Conservation (phyloP, 2,329 filamentous ascomycete species). For the Epichloe coenophiala region DNA sequence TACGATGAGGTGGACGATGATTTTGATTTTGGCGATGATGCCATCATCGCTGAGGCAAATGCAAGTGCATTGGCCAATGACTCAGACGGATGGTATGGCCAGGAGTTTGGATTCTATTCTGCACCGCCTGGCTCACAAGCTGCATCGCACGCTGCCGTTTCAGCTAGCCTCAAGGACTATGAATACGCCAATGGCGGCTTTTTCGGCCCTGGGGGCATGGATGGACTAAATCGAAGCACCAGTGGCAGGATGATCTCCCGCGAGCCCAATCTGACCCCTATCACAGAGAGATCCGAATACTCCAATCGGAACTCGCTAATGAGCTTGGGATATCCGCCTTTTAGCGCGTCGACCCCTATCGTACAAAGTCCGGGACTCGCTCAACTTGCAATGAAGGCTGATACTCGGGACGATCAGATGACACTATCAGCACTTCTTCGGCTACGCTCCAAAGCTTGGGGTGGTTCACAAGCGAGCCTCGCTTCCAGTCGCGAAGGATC, state of each 20-base stretch:
- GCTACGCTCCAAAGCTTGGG: conserved; percentile 64
- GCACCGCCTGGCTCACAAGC: conserved; percentile 31
- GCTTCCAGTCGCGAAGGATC: conserved; percentile 39
- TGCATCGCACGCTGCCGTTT: conserved; percentile 29
- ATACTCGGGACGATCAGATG: conserved; percentile 51
- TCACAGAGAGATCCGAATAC: conserved; percentile 91
- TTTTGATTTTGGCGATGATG: conserved; percentile 66
- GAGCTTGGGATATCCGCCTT: conserved; percentile 39
- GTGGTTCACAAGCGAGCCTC: conserved; percentile 64
- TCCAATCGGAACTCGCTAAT: conserved; percentile 88
- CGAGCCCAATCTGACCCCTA: conserved; percentile 88
- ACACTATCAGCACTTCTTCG: conserved; percentile 59
- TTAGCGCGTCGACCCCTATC: conserved; percentile 27
- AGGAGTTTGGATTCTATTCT: conserved; percentile 94
- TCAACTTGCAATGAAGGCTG: conserved; percentile 56
- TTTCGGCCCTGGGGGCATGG: conserved; percentile 59
- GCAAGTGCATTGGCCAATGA: conserved; percentile 87
- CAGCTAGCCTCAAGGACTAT: conserved; percentile 23
- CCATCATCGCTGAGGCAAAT: conserved; percentile 89
- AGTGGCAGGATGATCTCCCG: conserved; percentile 63
- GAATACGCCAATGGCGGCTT: conserved; percentile 73
- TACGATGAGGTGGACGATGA: conserved; percentile 50
- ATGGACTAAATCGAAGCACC: conserved; percentile 46
- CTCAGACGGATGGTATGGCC: conserved; percentile 85
- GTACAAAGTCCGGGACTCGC: conserved; percentile 61